Evolutionary conservation across 371 early-diverging fungal genomes (phyloP).

Genomic region (Mortierella sp.): DNA sequence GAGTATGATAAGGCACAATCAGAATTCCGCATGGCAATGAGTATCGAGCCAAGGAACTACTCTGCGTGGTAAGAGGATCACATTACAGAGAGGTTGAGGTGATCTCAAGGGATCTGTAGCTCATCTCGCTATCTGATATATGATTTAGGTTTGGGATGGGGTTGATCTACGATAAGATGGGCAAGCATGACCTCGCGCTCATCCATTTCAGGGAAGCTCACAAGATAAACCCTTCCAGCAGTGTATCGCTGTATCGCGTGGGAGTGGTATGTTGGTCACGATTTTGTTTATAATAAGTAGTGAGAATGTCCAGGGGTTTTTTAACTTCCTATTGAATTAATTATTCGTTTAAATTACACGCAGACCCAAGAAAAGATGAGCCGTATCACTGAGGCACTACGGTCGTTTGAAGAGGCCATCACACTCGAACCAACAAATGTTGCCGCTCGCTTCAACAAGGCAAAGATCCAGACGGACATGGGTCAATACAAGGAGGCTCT

Average conservation of each 20-base stretch:
- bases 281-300: background rate
- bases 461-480: conserved; percentile 66
- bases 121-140: background rate
- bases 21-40: conserved; percentile 77
- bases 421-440: conserved; percentile 57
- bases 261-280: conserved; percentile 63
- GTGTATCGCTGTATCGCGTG: conserved; percentile 69
- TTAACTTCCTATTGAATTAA: background rate
- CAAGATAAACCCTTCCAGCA: conserved; percentile 70
- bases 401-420: conserved; percentile 55
- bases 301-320: background rate
- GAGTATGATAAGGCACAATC: conserved; percentile 78
- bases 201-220: conserved; percentile 74
- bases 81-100: background rate
- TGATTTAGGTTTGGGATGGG: conserved; percentile 80
- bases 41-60: conserved; percentile 79
- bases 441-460: conserved; percentile 66
- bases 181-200: conserved; percentile 73
- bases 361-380: conserved; percentile 58
- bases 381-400: conserved; percentile 48
- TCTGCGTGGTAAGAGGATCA: conserved; percentile 74
- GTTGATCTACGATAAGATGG: conserved; percentile 69
- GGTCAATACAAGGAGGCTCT: conserved; percentile 67
- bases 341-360: background rate
- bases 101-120: background rate